phyloP scores from a whole-genome alignment of 2,329 filamentous ascomycete genomes.

The Rosellinia necatrix region DNA sequence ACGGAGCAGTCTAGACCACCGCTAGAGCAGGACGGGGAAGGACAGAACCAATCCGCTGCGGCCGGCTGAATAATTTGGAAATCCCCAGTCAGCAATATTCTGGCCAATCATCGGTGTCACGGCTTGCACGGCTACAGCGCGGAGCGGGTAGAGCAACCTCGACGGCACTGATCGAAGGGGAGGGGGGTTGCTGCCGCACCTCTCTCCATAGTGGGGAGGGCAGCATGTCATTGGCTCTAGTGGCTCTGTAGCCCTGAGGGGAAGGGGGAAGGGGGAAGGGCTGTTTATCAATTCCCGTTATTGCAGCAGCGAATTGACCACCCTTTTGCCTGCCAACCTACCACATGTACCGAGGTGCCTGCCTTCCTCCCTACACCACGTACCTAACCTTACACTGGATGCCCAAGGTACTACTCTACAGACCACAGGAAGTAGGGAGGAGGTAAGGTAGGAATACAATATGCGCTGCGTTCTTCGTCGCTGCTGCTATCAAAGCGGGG shows the following conservation, averaged over 20 bases:
- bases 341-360: too few relatives aligned
- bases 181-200: background rate
- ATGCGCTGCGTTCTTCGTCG: background rate
- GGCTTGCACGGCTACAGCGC: conserved; percentile 20
- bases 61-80: conserved; percentile 31
- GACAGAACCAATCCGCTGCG: conserved; percentile 25
- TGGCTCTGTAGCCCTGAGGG: background rate
- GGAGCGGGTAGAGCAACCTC: conserved; percentile 13
- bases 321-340: too few relatives aligned
- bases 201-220: conserved; percentile 1
- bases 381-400: too few relatives aligned
- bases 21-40: conserved; percentile 12
- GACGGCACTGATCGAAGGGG: background rate
- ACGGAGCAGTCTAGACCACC: conserved; percentile 25
- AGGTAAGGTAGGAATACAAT: too few relatives aligned
- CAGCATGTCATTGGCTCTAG: conserved; percentile 13
- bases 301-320: background rate
- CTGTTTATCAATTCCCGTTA: too few relatives aligned
- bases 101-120: conserved; percentile 22
- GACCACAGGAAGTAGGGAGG: too few relatives aligned
- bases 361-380: too few relatives aligned
- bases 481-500: conserved; percentile 23
- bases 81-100: conserved; percentile 7
- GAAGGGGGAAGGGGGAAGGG: too few relatives aligned
- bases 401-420: too few relatives aligned